phyloP scores from a whole-genome alignment of 768 basidiomycete species.

The Calocera viscosa region DNA sequence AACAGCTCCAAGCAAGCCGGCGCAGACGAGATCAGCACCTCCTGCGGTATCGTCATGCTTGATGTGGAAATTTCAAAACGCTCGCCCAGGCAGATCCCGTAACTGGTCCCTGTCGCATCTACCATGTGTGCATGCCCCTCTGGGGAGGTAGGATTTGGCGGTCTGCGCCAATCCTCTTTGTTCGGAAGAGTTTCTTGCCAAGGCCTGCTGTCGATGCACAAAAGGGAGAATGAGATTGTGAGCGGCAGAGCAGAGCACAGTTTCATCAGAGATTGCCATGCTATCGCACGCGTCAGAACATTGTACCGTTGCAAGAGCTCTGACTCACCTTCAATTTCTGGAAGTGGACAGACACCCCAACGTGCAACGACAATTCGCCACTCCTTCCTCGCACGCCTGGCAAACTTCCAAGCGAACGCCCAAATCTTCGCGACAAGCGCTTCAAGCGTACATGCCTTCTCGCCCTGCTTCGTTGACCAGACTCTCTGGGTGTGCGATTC shows the following conservation, averaged over 20 bases:
- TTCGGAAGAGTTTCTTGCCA: conserved; percentile 46
- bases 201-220: conserved; percentile 47
- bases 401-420: conserved; percentile 53
- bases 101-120: conserved; percentile 23
- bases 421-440: conserved; percentile 52
- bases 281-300: conserved; percentile 29
- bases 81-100: conserved; percentile 36
- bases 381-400: conserved; percentile 55
- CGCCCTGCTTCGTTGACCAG: conserved; percentile 30
- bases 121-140: conserved; percentile 8
- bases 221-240: conserved; percentile 33
- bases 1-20: conserved; percentile 19
- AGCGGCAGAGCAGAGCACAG: conserved; percentile 28
- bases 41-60: conserved; percentile 24
- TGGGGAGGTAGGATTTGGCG: conserved; percentile 27
- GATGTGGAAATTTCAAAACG: conserved; percentile 34
- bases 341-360: conserved; percentile 44
- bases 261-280: conserved; percentile 49
- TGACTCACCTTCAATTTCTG: conserved; percentile 54
- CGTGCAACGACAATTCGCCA: conserved; percentile 69
- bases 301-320: conserved; percentile 2
- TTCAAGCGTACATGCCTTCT: conserved; percentile 28
- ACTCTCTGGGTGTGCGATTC: conserved; percentile 50
- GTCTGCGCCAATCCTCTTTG: conserved; percentile 28
- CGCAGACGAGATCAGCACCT: conserved; percentile 30